Evolutionary conservation across 345 rosid species (phyloP), one percentile per base, ranked within the genome.

Genomic region (Gossypium longicalyx): DNA sequence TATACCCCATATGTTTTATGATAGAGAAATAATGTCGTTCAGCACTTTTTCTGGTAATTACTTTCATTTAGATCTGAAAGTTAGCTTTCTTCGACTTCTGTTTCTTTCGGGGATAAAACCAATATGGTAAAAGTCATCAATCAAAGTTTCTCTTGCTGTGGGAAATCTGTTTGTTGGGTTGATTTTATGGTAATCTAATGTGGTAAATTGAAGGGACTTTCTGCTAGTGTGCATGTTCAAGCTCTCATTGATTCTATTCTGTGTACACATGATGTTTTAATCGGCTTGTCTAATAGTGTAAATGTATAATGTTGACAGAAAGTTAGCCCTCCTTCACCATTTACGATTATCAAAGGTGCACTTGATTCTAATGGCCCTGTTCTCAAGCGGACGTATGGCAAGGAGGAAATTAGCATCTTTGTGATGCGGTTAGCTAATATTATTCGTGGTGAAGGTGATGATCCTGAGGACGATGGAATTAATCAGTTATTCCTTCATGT

Each of bases 401-500:
- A 86, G 38, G 98, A 94, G 75, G 89, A 94, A 57, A 94, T 94
- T 34, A 83, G 75, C 51, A 77, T 94, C 61, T 89, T 79, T 13
- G 95, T 88, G 7, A 89, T 88, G 90, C 84, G 96, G 41, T 70
- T 92, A 77, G 82, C 86, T 44, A 86, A 86, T 56, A 64, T 82
- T 20, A 56, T 83, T 23, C 78, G 83, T 23, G 82, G 80, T 61
- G 92, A 82, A 1, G 89, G 80, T 9, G 91, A 77, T 11, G 84
- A 80, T 2, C 88, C 81, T 0, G 87, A 77, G 16, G 88, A 87
- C 0, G 97, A 80, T 67, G 92, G 84, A 57, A 91, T 91, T 49
- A 89, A 89, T 74, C 98, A 92, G 82, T 59, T 94, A 81, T 94
- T 92, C 71, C 89, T 94, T 53, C 98, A 89, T 52, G 97, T 94